Evolutionary conservation across 495 filamentous ascomycete genomes (phyloP), one percentile per base, ranked within the genome.

Genomic region (Pyronema omphalodes): DNA sequence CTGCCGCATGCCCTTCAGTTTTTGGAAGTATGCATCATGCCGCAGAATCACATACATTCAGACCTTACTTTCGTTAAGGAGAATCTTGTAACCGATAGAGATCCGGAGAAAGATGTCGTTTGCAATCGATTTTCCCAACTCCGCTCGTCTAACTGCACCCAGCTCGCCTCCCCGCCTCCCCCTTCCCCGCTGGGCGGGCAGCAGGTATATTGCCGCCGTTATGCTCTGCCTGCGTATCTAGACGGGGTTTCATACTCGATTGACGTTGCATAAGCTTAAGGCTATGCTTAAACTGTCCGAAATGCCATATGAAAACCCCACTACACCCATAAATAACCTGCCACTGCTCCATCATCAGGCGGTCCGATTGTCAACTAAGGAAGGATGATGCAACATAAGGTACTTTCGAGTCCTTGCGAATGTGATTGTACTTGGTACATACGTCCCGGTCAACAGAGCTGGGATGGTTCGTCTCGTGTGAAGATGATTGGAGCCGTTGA

Each of bases 401-500:
- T 59, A 51, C 60, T 47, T 43, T 29, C 23, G 23, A 29, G 23
- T 63, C 60, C 60, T 63, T 62, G 60, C 53, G 62, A 53, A 58
- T 62, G 60, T 15, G 60, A 63, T 45, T 63, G 61, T 60, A 60
- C 63, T 49, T 63, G 63, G 61, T 60, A 60, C 63, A 53, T 63
- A 63, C 55, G 61, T 63, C 47, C 61, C 55, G 54, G 61, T 63
- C 40, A 63, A 60, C 54, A 60, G 63, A 60, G 63, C 60, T 37
- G 60, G 58, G 60, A 63, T 63, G 15, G 11, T 41, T 41, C 11
- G 11, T 41, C 23, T 29, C 23, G 23, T 29, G 23, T 29, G 23
- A 12, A 41, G 11, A 17, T 41, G 11, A 41, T 12, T 41, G 11
- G 39, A 17, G 39, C 15, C 7, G 39, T 17, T 41, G 15, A 17